Percentiles rank a stretch among this genome's conserved stretches.
Evolutionary conservation across 1,139 yeast genomes (phyloP).

Genomic region (Debaryomyces robertsiae): DNA sequence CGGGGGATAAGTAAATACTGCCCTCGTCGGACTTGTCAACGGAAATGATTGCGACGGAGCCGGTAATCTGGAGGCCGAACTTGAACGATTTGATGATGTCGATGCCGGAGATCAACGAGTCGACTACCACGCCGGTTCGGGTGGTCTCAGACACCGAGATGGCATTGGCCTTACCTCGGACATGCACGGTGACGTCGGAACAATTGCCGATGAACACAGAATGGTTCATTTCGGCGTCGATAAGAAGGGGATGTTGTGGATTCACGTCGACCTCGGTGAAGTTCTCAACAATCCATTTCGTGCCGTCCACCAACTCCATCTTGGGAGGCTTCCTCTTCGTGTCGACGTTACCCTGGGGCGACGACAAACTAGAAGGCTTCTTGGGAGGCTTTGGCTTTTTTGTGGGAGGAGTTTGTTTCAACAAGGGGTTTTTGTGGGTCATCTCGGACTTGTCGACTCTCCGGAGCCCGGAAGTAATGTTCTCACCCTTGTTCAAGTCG

Average conservation of each 20-base stretch:
- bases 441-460: conserved; percentile 92
- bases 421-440: conserved; percentile 91
- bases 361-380: conserved; percentile 66
- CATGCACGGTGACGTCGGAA: conserved; percentile 68
- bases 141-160: conserved; percentile 75
- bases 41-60: conserved; percentile 76
- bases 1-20: conserved; percentile 72
- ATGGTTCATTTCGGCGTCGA: conserved; percentile 84
- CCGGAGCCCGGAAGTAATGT: conserved; percentile 79
- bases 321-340: conserved; percentile 61
- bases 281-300: conserved; percentile 85
- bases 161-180: conserved; percentile 91
- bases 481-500: conserved; percentile 84
- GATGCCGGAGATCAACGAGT: conserved; percentile 82
- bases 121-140: conserved; percentile 76
- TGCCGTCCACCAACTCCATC: conserved; percentile 79
- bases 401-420: conserved; percentile 53
- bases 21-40: conserved; percentile 91
- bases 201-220: conserved; percentile 88
- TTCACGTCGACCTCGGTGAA: conserved; percentile 52
- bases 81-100: conserved; percentile 81
- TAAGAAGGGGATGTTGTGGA: conserved; percentile 53
- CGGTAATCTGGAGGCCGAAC: conserved; percentile 84
- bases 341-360: conserved; percentile 30
- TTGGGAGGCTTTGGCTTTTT: conserved; percentile 61